These are phyloP conservation scores for Fusarium tjaetaba DNA, from an alignment of 2,329 filamentous ascomycete genomes.

Conservation along the genomic window DNA sequence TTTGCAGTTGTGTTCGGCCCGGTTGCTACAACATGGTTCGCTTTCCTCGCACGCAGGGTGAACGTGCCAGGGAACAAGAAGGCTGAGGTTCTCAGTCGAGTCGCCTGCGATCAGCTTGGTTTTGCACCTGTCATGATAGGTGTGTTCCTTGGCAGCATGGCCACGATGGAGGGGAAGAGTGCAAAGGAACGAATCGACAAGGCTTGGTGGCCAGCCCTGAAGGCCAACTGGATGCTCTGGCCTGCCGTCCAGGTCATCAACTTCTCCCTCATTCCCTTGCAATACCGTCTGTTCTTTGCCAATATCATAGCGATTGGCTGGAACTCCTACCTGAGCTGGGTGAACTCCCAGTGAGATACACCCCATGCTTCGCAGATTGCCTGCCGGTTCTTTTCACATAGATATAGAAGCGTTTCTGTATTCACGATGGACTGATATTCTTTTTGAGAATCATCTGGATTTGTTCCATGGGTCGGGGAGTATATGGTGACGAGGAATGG, in stretches of 20 bases:
- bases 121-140: constrained; percentile 88
- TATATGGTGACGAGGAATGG: constrained; percentile 12
- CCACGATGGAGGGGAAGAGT: constrained; percentile 75
- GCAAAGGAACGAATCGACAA: constrained; percentile 74
- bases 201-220: constrained; percentile 76
- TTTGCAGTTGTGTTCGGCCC: constrained; percentile 81
- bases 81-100: constrained; percentile 78
- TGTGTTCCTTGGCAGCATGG: constrained; percentile 86
- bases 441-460: neutral
- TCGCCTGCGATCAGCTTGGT: constrained; percentile 80
- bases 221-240: constrained; percentile 90
- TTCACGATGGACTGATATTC: constrained; percentile 2
- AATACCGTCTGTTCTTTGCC: constrained; percentile 86
- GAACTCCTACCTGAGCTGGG: constrained; percentile 72
- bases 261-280: constrained; percentile 85
- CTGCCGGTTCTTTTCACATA: constrained; percentile 11
- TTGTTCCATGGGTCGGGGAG: constrained; percentile 8
- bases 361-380: neutral
- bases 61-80: constrained; percentile 67
- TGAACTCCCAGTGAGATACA: constrained; percentile 59
- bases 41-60: constrained; percentile 77
- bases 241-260: constrained; percentile 86
- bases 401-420: constrained; percentile 34
- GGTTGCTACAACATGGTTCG: constrained; percentile 87
- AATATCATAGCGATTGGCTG: constrained; percentile 79